Base-by-base conservation (phyloP, 306 rosid species). In the Medicago truncatula region DNA sequence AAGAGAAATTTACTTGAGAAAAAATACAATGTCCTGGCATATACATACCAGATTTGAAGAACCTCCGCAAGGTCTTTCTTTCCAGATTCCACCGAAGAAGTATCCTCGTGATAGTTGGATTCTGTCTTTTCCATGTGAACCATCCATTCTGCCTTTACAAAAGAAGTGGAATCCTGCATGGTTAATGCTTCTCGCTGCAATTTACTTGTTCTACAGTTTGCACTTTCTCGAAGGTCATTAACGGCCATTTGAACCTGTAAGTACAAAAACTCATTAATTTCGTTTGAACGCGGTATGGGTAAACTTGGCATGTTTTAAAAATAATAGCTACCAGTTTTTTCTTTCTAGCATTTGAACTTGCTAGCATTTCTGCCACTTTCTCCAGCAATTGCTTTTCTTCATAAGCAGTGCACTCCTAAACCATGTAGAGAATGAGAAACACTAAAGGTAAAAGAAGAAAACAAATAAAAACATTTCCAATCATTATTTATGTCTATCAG, bases 361-460 rank as follows among this genome's bases (percentile, higher is more conserved):
- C 93, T 58, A 93, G 92, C 86, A 96, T 86, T 86, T 96, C 98
- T 14, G 99, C 98, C 82, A 96, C 94, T 87, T 96, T 96, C 75
- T 86, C 89, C 78, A 96, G 80, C 61, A 96, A 70, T 78, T 96
- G 94, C 56, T 83, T 91, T 85, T 92, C 98, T 85, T 96, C 99
- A 74, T 82, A 82, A 67, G 97, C 97, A 84, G 99, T 93, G 69
- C 98, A 96, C 85, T 89, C 98, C 99, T 96, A 76, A 39, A 85
- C 7, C 65, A 38, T 44, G 41, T 46, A 63, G 14, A 21, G 40
- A 58, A 56, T 62, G 31, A 54, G 9, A 78, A 15, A 34, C 34
- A 50, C 47, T 59, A n/a, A 67, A 70, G 62, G 70, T 59, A 50
- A 58, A 36, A 46, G 31, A 56, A 2, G n/a, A 65, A 77, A 31